A percentile compares a stretch with the other conserved stretches of the same genome.
Conservation (phyloP, 1,139 yeast species). For the Geotrichum reessii region DNA sequence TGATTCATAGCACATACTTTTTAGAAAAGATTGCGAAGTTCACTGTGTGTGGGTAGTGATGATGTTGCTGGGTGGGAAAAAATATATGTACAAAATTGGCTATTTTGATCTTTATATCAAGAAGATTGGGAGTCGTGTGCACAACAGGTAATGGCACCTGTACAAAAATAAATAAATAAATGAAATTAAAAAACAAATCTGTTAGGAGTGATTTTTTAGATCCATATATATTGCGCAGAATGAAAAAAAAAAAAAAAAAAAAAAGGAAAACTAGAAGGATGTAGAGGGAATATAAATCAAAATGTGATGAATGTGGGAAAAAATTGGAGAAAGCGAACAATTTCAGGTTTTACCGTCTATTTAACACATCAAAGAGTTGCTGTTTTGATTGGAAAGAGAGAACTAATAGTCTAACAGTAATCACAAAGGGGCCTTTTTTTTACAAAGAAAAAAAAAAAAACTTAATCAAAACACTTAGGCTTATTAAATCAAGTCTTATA, state of each 20-base stretch:
- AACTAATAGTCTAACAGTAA: no score
- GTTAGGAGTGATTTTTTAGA: no score
- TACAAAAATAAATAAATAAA: neutral
- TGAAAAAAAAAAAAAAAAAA: no score
- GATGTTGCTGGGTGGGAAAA: neutral
- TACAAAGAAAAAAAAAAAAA: neutral
- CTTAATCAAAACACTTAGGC: no score
- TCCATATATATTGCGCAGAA: no score
- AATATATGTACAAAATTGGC: neutral
- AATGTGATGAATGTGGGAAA: no score
- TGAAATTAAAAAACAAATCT: neutral
- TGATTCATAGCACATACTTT: neutral
- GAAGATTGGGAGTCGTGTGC: neutral
- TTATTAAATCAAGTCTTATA: neutral
- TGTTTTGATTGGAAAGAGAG: no score
- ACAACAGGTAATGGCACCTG: neutral
- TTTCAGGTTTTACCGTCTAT: no score
- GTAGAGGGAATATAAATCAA: neutral
- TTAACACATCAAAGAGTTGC: no score
- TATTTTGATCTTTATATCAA: neutral
- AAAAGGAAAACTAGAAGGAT: no score
- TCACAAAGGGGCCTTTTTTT: no score
- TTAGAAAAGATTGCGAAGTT: neutral
- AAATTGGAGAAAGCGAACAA: no score
- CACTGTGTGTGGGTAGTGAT: neutral